These are phyloP conservation scores for Colletotrichum limetticola DNA, from an alignment of 2,329 filamentous ascomycete species.

Conservation along the genomic window DNA sequence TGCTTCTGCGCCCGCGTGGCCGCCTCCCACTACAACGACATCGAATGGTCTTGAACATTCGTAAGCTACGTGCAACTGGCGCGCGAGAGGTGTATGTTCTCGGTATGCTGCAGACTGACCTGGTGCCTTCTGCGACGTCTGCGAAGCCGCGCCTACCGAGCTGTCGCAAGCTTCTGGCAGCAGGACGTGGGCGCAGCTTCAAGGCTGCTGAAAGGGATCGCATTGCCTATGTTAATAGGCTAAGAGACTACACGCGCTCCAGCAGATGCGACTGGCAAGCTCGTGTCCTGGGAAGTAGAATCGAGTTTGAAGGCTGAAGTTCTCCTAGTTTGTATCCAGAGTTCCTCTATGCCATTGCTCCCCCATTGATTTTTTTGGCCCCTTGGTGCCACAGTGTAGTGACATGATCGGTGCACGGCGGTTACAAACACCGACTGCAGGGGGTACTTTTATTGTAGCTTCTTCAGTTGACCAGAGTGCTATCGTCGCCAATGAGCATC, in stretches of 20 bases:
- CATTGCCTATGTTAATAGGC: not conserved
- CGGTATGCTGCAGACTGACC: slow-evolving; percentile 36
- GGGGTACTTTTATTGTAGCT: not conserved
- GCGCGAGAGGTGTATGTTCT: slow-evolving; percentile 16
- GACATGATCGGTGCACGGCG: slow-evolving; percentile 3
- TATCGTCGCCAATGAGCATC: not conserved
- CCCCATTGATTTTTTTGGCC: not conserved
- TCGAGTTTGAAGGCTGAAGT: not conserved
- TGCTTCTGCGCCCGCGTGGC: slow-evolving; percentile 95
- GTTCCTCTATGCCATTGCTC: too few relatives aligned
- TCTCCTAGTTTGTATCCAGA: not conserved
- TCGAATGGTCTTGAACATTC: slow-evolving; percentile 73
- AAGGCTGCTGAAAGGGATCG: slow-evolving; percentile 21
- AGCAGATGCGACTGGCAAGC: not conserved
- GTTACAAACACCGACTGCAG: not conserved
- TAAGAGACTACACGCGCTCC: not conserved
- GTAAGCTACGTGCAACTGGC: slow-evolving; percentile 23
- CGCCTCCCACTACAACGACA: slow-evolving; percentile 95
- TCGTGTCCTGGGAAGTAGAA: not conserved
- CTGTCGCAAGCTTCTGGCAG: slow-evolving; percentile 6
- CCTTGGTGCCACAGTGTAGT: slow-evolving; percentile 11
- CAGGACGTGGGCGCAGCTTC: slow-evolving; percentile 10
- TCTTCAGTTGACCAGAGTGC: too few relatives aligned
- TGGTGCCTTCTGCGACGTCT: slow-evolving; percentile 44
- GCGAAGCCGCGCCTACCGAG: slow-evolving; percentile 40